phyloP scores from a whole-genome alignment of 306 rosid genomes.

The Senna siamea region DNA sequence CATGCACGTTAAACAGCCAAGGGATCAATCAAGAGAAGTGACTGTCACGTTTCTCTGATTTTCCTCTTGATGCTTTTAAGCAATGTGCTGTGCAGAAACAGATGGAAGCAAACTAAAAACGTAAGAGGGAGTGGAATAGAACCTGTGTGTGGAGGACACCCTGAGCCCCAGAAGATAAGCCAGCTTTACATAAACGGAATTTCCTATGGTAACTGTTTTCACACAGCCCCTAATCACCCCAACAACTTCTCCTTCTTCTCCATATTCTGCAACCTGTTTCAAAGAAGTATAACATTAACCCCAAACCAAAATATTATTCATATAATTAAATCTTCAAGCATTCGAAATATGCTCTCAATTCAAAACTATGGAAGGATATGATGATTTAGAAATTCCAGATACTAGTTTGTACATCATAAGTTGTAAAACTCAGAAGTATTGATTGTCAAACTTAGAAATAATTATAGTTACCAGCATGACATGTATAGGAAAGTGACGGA shows the following conservation, averaged over 20 bases:
- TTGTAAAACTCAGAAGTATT: neutral
- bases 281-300: slow-evolving; percentile 15
- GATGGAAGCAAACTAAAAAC: slow-evolving; percentile 41
- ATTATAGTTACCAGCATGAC: slow-evolving; percentile 74
- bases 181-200: slow-evolving; percentile 58
- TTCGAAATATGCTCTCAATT: neutral
- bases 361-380: neutral
- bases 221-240: slow-evolving; percentile 89
- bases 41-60: slow-evolving; percentile 23
- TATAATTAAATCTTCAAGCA: neutral
- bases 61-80: slow-evolving; percentile 29
- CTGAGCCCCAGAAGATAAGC: slow-evolving; percentile 92
- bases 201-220: slow-evolving; percentile 73
- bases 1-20: slow-evolving; percentile 40
- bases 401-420: neutral
- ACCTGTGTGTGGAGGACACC: slow-evolving; percentile 90
- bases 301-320: neutral
- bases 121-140: slow-evolving; percentile 35
- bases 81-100: slow-evolving; percentile 42
- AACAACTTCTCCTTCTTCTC: slow-evolving; percentile 64
- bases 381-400: neutral
- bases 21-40: slow-evolving; percentile 3
- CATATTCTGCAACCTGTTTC: slow-evolving; percentile 85
- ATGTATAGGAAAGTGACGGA: slow-evolving; percentile 75
- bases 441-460: neutral